Evolutionary conservation across 1,284 basidiomycete genomes (phyloP).

Genomic region (Cutaneotrichosporon sp.): DNA sequence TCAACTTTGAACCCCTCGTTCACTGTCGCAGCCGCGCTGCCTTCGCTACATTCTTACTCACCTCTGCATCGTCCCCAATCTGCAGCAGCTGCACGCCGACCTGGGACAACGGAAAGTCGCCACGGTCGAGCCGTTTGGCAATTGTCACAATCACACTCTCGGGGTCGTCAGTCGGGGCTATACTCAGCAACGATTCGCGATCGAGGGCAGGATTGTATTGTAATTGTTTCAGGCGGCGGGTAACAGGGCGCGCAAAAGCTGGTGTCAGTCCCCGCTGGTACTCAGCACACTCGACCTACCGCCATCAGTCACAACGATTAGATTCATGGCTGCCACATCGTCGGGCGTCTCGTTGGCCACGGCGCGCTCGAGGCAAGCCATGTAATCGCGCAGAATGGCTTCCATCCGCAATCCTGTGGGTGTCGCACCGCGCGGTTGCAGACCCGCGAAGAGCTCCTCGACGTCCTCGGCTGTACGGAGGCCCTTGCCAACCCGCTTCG

Average conservation of each 20-base stretch:
- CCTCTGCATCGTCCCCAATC: constrained; percentile 41
- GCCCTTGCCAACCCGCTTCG: constrained; percentile 37
- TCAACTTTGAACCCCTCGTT: background rate
- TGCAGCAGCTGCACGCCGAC: constrained; percentile 50
- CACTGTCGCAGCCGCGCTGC: background rate
- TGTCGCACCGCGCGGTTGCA: constrained; percentile 39
- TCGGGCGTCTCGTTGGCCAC: background rate
- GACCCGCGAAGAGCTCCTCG: constrained; percentile 41
- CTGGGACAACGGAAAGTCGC: constrained; percentile 45
- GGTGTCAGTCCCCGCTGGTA: constrained; percentile 5
- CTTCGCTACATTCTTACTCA: constrained; percentile 18
- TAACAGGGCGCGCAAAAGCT: constrained; percentile 32
- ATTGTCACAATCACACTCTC: constrained; percentile 33
- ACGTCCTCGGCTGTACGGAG: constrained; percentile 35
- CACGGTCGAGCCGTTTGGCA: constrained; percentile 44
- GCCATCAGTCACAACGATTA: constrained; percentile 43
- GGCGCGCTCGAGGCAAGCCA: constrained; percentile 36
- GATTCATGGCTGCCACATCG: constrained; percentile 38
- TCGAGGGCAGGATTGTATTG: constrained; percentile 6
- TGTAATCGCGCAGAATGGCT: constrained; percentile 42
- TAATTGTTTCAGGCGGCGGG: constrained; percentile 16
- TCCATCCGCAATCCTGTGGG: constrained; percentile 41
- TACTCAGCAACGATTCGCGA: constrained; percentile 14
- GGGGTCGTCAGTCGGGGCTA: constrained; percentile 38
- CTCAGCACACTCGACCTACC: constrained; percentile 6